Base-by-base conservation (phyloP, 352 stramenopile species). In the Phytophthora melonis region DNA sequence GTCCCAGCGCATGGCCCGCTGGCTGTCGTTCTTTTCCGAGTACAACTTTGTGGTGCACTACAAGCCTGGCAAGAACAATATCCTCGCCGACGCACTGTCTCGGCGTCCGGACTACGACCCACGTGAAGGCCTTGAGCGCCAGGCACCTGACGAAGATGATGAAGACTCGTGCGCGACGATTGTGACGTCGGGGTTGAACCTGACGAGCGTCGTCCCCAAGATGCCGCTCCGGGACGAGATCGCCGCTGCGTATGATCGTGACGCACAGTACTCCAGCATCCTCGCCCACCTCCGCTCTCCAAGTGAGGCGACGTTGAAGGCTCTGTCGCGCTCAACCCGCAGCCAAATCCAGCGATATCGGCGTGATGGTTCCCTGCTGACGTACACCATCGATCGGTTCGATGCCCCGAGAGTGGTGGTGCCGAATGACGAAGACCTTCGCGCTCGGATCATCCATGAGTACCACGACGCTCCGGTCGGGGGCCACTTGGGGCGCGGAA, bases 101-200 rank as follows among this genome's bases (percentile, higher is more conserved):
- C 59, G 68, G 0, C 54, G 63, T 1, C 76, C 72, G 10, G 47
- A 78, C 10, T 75, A 68, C 14, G 54, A 66, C 6, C 56, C 47
- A 13, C 27, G 47, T 1, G 36, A 21, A 39, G 34, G 8, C 10
- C n/a, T 63, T 3, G n/a, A 41, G 10, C 23, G 39, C 30, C 27
- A 58, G 32, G 10, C 53, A 41, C 19, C 18, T 23, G 56, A 32
- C 34, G 58, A 68, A 3, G 45, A 67, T 8, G 61, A 75, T 3
- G 36, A 68, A 0, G 62, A 72, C 4, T 18, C 1, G 6, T 60
- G 45, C 5, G 14, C 23, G 18, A 32, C 1, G 2, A 60, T 30
- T 19, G 5, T 36, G 5, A 13, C 41, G 14, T 21, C 21, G 5
- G 56, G 45, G 3, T 34, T 55, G 16, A 19, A 65, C 34, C 9